Evolutionary conservation across 441 rosid genomes (phyloP), one percentile per base, ranked within the genome.

Genomic region (Macaranga tanarius): DNA sequence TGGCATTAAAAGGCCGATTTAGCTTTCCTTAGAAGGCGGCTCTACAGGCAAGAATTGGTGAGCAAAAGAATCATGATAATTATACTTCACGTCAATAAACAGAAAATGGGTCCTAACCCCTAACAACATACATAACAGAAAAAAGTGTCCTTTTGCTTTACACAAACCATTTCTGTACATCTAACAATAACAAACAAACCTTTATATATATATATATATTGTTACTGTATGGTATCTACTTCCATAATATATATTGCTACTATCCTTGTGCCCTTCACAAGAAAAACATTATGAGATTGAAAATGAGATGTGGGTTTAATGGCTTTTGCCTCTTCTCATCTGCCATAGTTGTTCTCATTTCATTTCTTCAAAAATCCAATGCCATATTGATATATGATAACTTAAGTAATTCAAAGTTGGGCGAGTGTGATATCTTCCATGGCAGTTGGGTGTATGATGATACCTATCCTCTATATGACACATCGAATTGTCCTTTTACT

Each of bases 361-460:
- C 63, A 57, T 56, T 34, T 22, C 52, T 56, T 44, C 73, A 2
- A 57, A 25, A 69, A 57, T 57, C 73, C 31, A 44, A 57, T 15
- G 73, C 63, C 40, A 57, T 7, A n/a, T 8, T 17, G 17, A 10
- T 56, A n/a, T 42, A 69, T 57, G 64, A 69, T 42, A 57, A 34
- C 31, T 22, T 69, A 20, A n/a, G 28, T 4, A 47, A 57, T 54
- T 57, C 64, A 42, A 57, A 52, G 11, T 13, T 31, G 61, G 71
- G 50, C 55, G 72, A 13, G 2, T 64, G 56, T 10, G 45, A 71
- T 61, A 48, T 47, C 22, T 61, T 60, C 44, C 52, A 77, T 7
- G 96, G 93, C 0, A 82, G 84, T 60, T 90, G 96, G 96, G 86
- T 85, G 56, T 55, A 50, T 31, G 96, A 90, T 74, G 25, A 67